Evolutionary conservation across 1,284 basidiomycete species (phyloP), one percentile per base, ranked within the genome.

Genomic region (Irpex lacteus): DNA sequence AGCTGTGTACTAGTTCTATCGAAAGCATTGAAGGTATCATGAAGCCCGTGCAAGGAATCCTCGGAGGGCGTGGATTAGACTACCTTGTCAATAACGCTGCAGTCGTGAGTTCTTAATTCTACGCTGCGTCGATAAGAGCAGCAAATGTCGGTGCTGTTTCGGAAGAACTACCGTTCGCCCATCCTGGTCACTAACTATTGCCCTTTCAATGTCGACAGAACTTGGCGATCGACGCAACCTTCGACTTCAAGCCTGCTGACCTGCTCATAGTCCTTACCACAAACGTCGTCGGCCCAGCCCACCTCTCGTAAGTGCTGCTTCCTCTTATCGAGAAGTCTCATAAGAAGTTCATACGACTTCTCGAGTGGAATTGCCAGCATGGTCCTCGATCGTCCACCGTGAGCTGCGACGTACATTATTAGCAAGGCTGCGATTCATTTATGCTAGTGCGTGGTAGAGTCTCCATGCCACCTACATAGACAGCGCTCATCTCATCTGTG

Each of bases 11-110:
- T n/a, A 62, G 68, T 11, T 67, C 74, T 54, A 67, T 73, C 55
- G 66, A 54, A 3, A 73, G 74, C 49, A 78, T 79, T 61, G 64
- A 69, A 6, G 63, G 54, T 2, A 73, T 76, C 4, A 69, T 71
- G 9, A 60, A 67, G 34, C 66, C 64, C 4, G 72, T 75, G 2
- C 64, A 66, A 37, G 65, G 64, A 21, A 64, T 77, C 9, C 65
- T 81, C 19, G 73, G 73, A 7, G 69, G 69, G 9, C 62, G 62
- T 0, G 74, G 75, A 0, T 68, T 80, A 38, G 77, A 80, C 68
- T 79, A 78, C 38, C 69, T 81, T 11, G 63, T 78, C 59, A 80
- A 80, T 68, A 80, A 78, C 57, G 78, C 79, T n/a, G 78, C 70
- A 1, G 73, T 78, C 44, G 77, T 78, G 52, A 34, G 74, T 66